A percentile compares a stretch with the other conserved stretches of the same genome.
These are phyloP conservation scores for Kluyveromyces wickerhamii DNA, from an alignment of 805 yeast genomes.

Conservation along the genomic window DNA sequence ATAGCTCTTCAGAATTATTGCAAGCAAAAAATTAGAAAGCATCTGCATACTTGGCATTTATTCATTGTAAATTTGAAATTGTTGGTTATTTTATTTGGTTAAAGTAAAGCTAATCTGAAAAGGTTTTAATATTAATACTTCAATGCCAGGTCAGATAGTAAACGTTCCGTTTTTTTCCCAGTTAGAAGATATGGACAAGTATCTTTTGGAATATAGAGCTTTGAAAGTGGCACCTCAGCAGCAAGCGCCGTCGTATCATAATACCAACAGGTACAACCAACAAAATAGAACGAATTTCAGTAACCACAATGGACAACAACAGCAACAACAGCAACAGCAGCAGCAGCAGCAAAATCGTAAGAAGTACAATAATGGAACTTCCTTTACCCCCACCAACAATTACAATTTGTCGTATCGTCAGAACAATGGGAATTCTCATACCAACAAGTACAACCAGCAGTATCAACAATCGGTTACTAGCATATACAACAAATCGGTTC, in stretches of 20 bases:
- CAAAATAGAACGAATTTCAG: slow-evolving; percentile 7
- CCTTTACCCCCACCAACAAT: slow-evolving; percentile 7
- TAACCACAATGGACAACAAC: slow-evolving; percentile 1
- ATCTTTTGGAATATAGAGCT: slow-evolving; percentile 21
- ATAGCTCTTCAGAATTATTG: no score
- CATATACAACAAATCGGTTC: slow-evolving; percentile 4
- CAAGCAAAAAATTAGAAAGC: no score
- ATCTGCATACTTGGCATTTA: no score
- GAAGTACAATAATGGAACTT: slow-evolving; percentile 11
- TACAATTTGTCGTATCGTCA: slow-evolving; percentile 5
- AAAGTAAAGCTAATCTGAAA: slow-evolving; percentile 10
- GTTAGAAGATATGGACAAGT: slow-evolving; percentile 29
- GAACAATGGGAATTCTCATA: slow-evolving; percentile 1
- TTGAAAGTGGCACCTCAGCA: slow-evolving; percentile 16
- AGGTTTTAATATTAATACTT: slow-evolving; percentile 15
- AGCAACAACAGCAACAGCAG: slow-evolving; percentile 7
- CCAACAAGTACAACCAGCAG: slow-evolving; percentile 4
- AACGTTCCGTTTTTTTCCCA: slow-evolving; percentile 29
- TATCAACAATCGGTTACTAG: slow-evolving; percentile 5
- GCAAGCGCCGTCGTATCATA: slow-evolving; percentile 6
- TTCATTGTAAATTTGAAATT: no score
- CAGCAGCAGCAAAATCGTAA: slow-evolving; percentile 4
- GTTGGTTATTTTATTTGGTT: no score
- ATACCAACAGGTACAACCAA: slow-evolving; percentile 7
- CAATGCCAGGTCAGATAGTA: slow-evolving; percentile 26